Conservation (phyloP, 2,329 filamentous ascomycete genomes). For the Purpureocillium lavendulum region DNA sequence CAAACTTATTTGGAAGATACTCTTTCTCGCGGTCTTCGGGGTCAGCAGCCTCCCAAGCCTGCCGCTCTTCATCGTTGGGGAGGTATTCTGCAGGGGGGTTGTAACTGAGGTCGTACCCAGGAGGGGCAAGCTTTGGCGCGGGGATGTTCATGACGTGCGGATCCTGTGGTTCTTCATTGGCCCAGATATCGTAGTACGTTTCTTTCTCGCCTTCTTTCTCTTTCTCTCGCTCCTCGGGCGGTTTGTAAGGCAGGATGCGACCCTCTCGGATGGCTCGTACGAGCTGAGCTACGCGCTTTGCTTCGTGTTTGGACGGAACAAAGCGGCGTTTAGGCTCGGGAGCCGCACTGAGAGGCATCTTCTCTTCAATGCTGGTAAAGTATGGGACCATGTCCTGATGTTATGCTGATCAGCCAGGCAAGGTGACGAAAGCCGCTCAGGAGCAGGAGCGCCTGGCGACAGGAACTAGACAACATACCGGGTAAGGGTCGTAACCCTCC, state of each 20-base stretch:
- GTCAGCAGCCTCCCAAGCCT: constrained; percentile 77
- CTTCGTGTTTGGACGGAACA: constrained; percentile 92
- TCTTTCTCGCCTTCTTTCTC: constrained; percentile 66
- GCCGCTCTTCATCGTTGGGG: constrained; percentile 74
- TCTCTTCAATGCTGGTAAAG: constrained; percentile 83
- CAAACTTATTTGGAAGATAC: constrained; percentile 75
- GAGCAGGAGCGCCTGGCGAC: too few species aligned
- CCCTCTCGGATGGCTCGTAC: constrained; percentile 93
- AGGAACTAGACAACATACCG: constrained; percentile 48
- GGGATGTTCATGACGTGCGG: constrained; percentile 92
- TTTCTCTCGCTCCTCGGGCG: constrained; percentile 57
- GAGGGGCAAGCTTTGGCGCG: constrained; percentile 85
- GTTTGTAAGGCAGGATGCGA: constrained; percentile 82
- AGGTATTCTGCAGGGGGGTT: constrained; percentile 94
- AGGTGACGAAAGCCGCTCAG: neutral
- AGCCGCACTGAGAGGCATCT: constrained; percentile 89
- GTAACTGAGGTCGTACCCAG: constrained; percentile 92
- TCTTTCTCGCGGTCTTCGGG: constrained; percentile 87
- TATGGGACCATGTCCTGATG: constrained; percentile 78
- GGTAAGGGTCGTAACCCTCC: constrained; percentile 88
- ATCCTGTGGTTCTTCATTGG: constrained; percentile 74
- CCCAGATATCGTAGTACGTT: constrained; percentile 85
- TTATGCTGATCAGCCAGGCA: too few species aligned
- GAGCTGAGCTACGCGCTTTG: constrained; percentile 93
- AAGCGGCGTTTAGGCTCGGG: constrained; percentile 95